Percentiles rank a stretch among this genome's conserved stretches.
phyloP scores from a whole-genome alignment of 192 early-diverging fungal genomes.

The Chytriomyces sp. region DNA sequence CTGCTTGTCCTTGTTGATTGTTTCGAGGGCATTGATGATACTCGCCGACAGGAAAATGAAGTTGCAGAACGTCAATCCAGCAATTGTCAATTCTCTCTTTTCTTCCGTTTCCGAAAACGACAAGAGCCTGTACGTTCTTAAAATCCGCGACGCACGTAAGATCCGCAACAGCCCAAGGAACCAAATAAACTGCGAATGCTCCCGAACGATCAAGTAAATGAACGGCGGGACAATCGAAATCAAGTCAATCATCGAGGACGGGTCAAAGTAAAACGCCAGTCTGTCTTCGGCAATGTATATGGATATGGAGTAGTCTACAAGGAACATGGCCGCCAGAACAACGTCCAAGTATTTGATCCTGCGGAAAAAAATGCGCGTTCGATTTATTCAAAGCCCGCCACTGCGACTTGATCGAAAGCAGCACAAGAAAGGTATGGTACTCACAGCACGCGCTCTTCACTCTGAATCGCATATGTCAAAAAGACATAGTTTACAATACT shows the following conservation, averaged over 20 bases:
- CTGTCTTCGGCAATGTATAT: conserved; percentile 63
- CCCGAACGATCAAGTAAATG: conserved; percentile 55
- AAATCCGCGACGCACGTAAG: conserved; percentile 55
- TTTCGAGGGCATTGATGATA: conserved; percentile 60
- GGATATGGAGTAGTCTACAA: conserved; percentile 52
- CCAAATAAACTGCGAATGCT: conserved; percentile 55
- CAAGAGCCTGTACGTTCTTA: conserved; percentile 57
- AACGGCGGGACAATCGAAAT: conserved; percentile 62
- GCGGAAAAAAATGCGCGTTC: too few relatives aligned
- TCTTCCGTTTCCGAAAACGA: conserved; percentile 60
- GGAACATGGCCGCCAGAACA: conserved; percentile 52
- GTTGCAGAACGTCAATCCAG: conserved; percentile 57
- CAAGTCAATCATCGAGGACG: conserved; percentile 52
- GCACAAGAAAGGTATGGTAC: too few relatives aligned
- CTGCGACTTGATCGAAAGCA: too few relatives aligned
- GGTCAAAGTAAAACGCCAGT: conserved; percentile 57
- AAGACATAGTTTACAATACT: conserved; percentile 62
- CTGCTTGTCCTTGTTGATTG: conserved; percentile 36
- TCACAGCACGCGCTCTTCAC: conserved; percentile 10
- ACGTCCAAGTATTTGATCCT: conserved; percentile 58
- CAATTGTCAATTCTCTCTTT: conserved; percentile 54
- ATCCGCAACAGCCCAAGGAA: conserved; percentile 60
- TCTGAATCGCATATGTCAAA: conserved; percentile 47
- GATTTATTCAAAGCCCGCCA: too few relatives aligned
- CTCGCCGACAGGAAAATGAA: conserved; percentile 60